These are phyloP conservation scores for Brettanomyces anomalus DNA, from an alignment of 805 yeast species.

Conservation along the genomic window DNA sequence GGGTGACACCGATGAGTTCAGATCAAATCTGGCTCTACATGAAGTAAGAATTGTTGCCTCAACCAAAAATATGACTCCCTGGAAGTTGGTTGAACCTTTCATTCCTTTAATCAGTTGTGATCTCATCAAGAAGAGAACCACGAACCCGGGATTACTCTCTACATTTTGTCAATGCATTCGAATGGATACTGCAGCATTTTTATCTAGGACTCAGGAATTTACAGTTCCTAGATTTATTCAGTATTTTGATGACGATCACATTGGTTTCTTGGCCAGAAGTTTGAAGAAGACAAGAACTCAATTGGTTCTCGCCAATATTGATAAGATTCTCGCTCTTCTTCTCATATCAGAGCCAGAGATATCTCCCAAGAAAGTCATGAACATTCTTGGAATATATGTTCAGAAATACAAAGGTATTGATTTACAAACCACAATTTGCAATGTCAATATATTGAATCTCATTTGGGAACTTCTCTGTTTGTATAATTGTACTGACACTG, in stretches of 20 bases:
- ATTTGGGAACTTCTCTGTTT: constrained; percentile 38
- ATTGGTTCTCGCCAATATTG: constrained; percentile 36
- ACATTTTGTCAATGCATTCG: constrained; percentile 59
- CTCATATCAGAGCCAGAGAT: constrained; percentile 41
- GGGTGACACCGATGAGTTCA: constrained; percentile 56
- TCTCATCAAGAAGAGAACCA: constrained; percentile 44
- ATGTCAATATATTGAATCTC: constrained; percentile 16
- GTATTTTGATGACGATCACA: constrained; percentile 51
- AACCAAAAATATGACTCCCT: constrained; percentile 53
- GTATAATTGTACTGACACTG: constrained; percentile 24
- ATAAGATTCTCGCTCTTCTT: constrained; percentile 49
- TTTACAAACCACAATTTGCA: constrained; percentile 24
- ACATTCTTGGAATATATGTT: constrained; percentile 43
- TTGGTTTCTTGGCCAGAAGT: constrained; percentile 53
- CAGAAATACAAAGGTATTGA: constrained; percentile 32
- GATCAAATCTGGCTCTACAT: constrained; percentile 60
- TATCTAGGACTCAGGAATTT: constrained; percentile 59
- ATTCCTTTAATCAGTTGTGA: constrained; percentile 63
- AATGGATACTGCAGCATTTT: constrained; percentile 50
- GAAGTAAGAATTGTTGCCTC: constrained; percentile 51
- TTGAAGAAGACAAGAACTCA: constrained; percentile 32
- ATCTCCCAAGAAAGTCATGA: constrained; percentile 40
- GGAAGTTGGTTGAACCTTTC: constrained; percentile 73
- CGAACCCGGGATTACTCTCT: constrained; percentile 44
- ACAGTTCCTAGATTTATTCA: constrained; percentile 72